Base-by-base conservation (phyloP, 176 grass and related monocot genomes). In the Hordeum vulgare region DNA sequence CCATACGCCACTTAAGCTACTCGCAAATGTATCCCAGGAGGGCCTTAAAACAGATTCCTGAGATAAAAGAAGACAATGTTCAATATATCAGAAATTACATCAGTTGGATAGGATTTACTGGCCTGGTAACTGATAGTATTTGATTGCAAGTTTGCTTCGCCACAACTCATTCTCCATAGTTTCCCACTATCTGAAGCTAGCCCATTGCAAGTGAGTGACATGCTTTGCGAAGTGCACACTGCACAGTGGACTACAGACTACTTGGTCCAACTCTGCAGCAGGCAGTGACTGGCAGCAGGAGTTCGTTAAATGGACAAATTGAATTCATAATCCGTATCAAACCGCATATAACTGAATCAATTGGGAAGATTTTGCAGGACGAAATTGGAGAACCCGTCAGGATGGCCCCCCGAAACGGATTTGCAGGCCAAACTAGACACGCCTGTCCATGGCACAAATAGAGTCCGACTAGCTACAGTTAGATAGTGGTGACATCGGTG, bases 31-130 rank as follows among this genome's bases (percentile, higher is more conserved):
- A 88, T 92, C 87, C 96, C 93, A 99, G 44, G 87, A 58, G 35
- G 96, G 96, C 81, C 27, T 96, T 80, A 99, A 94, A 42, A 99
- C 93, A 83, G 96, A 91, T 90, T 99, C 96, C 96, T 99, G 73
- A 13, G 23, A 86, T 79, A 58, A 75, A 65, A 90, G 75, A 79
- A 10, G 21, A 51, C 14, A 49, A 20, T 27, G 35, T n/a, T n/a
- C 57, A 60, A 9, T 60, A 47, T 15, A 57, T 67, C 80, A 67
- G 45, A 90, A 67, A 20, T 41, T 41, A 11, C 37, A 59, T 10
- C 67, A 60, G 37, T 47, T 9, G 37, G 29, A 58, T 31, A 66
- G 18, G 4, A 36, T 29, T 37, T 74, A 57, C 25, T 49, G 14
- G 17, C 6, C 31, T 74, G 28, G 1, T 79, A 47, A 80, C 9